Percentiles rank a stretch among this genome's conserved stretches.
Evolutionary conservation across 2,329 filamentous ascomycete species (phyloP).

Genomic region (Dactylellina parvicollis): DNA sequence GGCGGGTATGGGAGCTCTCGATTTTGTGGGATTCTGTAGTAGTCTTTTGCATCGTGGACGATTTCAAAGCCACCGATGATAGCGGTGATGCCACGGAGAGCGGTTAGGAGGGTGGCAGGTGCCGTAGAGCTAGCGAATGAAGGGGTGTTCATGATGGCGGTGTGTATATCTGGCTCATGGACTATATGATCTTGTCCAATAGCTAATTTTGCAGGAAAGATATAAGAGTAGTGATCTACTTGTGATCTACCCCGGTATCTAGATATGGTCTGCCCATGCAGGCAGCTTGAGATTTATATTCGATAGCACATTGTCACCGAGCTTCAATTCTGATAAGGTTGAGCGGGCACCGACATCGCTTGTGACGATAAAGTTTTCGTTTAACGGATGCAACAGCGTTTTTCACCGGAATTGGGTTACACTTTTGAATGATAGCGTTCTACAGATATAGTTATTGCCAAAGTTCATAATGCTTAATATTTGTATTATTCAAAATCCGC

Average conservation of each 20-base stretch:
- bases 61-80: constrained; percentile 45
- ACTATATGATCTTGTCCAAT: no score
- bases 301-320: background rate
- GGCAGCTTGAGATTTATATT: background rate
- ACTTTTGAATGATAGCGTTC: constrained; percentile 4
- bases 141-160: constrained; percentile 20
- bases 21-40: constrained; percentile 18
- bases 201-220: no score
- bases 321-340: background rate
- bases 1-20: constrained; percentile 15
- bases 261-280: no score
- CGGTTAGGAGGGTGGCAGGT: constrained; percentile 1
- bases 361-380: constrained; percentile 20
- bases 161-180: background rate
- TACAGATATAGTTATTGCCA: no score
- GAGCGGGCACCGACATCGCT: background rate
- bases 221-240: no score
- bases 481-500: no score
- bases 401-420: constrained; percentile 18
- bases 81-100: constrained; percentile 36
- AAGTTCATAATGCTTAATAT: no score
- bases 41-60: background rate
- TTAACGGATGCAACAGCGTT: constrained; percentile 29
- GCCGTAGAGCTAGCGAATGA: constrained; percentile 14
- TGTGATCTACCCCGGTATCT: no score